Percentiles rank a stretch among this genome's conserved stretches.
Conservation (phyloP, 768 basidiomycete species). For the Boletales sp. region DNA sequence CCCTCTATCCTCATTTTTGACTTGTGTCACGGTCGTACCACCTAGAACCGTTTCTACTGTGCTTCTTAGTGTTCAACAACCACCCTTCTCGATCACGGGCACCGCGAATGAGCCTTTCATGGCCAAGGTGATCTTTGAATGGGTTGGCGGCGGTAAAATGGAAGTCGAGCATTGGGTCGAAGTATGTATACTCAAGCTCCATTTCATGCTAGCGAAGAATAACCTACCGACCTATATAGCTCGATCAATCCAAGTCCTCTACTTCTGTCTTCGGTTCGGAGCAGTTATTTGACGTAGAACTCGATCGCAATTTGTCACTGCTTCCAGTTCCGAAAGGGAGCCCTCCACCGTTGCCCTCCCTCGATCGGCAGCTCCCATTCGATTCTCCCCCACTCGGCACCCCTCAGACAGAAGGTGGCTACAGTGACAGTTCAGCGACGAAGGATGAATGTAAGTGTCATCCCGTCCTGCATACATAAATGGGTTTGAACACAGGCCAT, state of each 20-base stretch:
- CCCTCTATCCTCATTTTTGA: slow-evolving; percentile 31
- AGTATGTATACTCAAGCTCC: slow-evolving; percentile 26
- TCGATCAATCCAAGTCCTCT: slow-evolving; percentile 38
- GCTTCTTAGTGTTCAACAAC: slow-evolving; percentile 31
- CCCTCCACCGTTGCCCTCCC: slow-evolving; percentile 23
- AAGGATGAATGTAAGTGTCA: slow-evolving; percentile 20
- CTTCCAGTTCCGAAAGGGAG: slow-evolving; percentile 26
- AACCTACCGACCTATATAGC: slow-evolving; percentile 25
- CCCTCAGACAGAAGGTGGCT: background rate
- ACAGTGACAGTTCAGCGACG: background rate
- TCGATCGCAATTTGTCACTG: slow-evolving; percentile 41
- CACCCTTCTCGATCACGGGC: slow-evolving; percentile 40
- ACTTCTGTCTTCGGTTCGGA: slow-evolving; percentile 43
- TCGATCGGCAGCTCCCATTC: slow-evolving; percentile 20
- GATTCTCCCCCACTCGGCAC: background rate
- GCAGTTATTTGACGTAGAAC: slow-evolving; percentile 48
- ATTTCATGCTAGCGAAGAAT: background rate
- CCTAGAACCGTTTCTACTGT: slow-evolving; percentile 30
- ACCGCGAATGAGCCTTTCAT: slow-evolving; percentile 45
- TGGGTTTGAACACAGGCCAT: background rate
- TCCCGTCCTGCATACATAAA: background rate
- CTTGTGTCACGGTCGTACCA: slow-evolving; percentile 36
- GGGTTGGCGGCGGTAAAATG: slow-evolving; percentile 41
- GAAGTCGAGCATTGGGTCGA: slow-evolving; percentile 54
- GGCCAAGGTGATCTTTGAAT: slow-evolving; percentile 38